Conservation (phyloP, 352 stramenopile genomes). For the Phytophthora tubulina region DNA sequence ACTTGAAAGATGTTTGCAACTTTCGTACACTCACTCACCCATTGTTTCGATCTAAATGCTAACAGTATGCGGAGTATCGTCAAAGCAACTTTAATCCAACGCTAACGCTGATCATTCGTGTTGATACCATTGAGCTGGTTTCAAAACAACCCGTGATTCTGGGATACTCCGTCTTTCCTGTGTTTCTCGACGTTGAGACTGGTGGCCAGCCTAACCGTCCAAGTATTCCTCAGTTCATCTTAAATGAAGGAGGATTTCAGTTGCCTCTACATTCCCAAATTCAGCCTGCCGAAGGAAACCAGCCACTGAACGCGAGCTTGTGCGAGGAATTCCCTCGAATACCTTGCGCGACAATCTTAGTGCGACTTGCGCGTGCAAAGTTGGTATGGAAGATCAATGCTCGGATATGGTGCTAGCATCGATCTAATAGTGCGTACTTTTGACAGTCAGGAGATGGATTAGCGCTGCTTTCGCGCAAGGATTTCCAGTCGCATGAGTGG, state of each 20-base stretch:
- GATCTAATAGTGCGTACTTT: background rate
- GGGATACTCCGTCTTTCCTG: constrained; percentile 74
- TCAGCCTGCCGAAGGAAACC: constrained; percentile 42
- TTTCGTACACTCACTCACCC: constrained; percentile 3
- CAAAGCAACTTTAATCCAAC: constrained; percentile 82
- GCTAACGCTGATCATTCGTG: constrained; percentile 82
- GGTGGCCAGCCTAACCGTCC: constrained; percentile 59
- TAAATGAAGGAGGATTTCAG: constrained; percentile 85
- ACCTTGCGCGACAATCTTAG: constrained; percentile 82
- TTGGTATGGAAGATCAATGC: constrained; percentile 41
- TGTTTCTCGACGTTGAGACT: constrained; percentile 81
- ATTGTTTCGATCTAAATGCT: constrained; percentile 8
- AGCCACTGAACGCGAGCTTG: constrained; percentile 45
- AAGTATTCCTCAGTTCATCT: constrained; percentile 56
- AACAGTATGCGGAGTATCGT: constrained; percentile 78
- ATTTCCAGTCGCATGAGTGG: constrained; percentile 64
- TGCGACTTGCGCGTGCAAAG: constrained; percentile 68
- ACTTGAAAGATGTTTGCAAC: background rate
- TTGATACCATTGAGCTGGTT: constrained; percentile 81
- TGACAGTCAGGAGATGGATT: constrained; percentile 58
- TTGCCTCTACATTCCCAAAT: constrained; percentile 71
- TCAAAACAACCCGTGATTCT: constrained; percentile 69
- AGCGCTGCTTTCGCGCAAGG: constrained; percentile 61
- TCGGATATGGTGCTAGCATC: background rate
- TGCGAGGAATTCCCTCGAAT: constrained; percentile 58